A percentile compares a stretch with the other conserved stretches of the same genome.
Evolutionary conservation across 2,329 filamentous ascomycete species (phyloP).

Genomic region (Monosporascus cannonballus): DNA sequence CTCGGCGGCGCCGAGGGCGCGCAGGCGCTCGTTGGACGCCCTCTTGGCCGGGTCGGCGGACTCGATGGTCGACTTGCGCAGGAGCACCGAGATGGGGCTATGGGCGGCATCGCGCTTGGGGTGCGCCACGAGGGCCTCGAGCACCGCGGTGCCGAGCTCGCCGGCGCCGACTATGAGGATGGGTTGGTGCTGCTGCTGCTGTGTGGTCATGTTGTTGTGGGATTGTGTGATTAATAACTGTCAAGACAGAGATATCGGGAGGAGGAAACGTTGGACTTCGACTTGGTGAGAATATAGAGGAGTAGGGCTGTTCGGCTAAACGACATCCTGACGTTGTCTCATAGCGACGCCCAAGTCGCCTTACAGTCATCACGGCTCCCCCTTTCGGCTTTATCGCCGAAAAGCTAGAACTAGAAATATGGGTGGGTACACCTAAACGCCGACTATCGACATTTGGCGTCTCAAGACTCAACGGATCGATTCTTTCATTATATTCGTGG

Average conservation of each 20-base stretch:
- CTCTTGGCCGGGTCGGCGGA: constrained; percentile 32
- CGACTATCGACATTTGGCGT: too few relatives aligned
- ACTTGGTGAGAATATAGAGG: too few relatives aligned
- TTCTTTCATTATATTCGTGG: too few relatives aligned
- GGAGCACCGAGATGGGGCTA: constrained; percentile 43
- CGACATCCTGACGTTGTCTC: too few relatives aligned
- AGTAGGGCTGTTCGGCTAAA: too few relatives aligned
- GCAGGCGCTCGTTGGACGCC: constrained; percentile 27
- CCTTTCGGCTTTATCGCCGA: too few relatives aligned
- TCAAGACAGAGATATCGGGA: not conserved
- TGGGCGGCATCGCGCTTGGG: constrained; percentile 28
- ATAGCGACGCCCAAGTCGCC: too few relatives aligned
- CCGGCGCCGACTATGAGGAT: constrained; percentile 61
- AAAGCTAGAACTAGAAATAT: too few relatives aligned
- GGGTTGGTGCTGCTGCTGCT: constrained; percentile 9
- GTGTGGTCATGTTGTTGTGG: not conserved
- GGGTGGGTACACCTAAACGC: too few relatives aligned
- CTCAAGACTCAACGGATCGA: too few relatives aligned
- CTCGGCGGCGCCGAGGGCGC: constrained; percentile 28
- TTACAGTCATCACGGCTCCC: too few relatives aligned
- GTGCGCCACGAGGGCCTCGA: constrained; percentile 44
- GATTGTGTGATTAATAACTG: not conserved
- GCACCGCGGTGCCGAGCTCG: constrained; percentile 54
- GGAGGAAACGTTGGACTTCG: not conserved
- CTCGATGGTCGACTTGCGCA: constrained; percentile 43